phyloP scores from a whole-genome alignment of 2,329 filamentous ascomycete genomes.

The Verticillium klebahnii region DNA sequence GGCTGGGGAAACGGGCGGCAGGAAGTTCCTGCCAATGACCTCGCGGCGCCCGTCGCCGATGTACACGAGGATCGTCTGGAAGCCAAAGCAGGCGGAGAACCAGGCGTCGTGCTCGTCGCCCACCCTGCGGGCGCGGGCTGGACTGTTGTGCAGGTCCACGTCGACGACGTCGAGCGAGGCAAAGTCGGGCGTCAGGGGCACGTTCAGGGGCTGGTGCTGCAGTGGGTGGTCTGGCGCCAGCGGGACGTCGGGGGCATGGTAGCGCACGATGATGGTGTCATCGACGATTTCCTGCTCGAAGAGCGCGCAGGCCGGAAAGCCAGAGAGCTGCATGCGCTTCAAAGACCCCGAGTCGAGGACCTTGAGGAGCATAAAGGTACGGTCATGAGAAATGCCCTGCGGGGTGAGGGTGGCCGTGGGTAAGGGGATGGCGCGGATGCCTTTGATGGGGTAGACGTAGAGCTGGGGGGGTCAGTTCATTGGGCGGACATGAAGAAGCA shows the following conservation, averaged over 20 bases:
- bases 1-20: conserved; percentile 25
- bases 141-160: conserved; percentile 56
- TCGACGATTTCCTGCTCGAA: conserved; percentile 55
- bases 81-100: conserved; percentile 65
- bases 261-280: conserved; percentile 35
- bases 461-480: conserved; percentile 26
- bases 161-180: conserved; percentile 39
- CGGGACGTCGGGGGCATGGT: conserved; percentile 31
- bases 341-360: conserved; percentile 35
- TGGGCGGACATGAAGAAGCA: background rate
- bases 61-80: conserved; percentile 56
- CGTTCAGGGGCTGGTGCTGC: conserved; percentile 36
- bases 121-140: conserved; percentile 59
- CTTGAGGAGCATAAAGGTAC: conserved; percentile 65
- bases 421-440: conserved; percentile 57
- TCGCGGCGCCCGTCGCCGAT: conserved; percentile 55
- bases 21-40: conserved; percentile 53
- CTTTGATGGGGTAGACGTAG: conserved; percentile 72
- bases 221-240: conserved; percentile 31
- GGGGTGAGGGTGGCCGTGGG: conserved; percentile 47
- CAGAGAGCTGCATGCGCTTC: conserved; percentile 55
- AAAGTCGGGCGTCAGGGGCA: conserved; percentile 53
- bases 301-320: conserved; percentile 55
- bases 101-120: conserved; percentile 54
- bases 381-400: conserved; percentile 63